These are phyloP conservation scores for Dactylella cylindrospora DNA, from an alignment of 2,329 filamentous ascomycete genomes.

Conservation along the genomic window DNA sequence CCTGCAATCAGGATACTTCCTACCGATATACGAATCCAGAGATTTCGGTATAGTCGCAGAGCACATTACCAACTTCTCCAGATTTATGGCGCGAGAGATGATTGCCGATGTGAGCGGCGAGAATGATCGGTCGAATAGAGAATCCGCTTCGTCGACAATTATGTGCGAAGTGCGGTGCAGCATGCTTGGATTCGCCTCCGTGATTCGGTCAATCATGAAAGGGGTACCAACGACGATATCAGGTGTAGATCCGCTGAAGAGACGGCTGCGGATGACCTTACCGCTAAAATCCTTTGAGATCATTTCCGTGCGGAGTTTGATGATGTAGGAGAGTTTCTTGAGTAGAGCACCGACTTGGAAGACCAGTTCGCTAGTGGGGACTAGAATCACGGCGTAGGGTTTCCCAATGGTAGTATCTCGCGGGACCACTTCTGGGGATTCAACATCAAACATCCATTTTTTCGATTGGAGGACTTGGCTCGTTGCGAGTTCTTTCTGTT, in stretches of 20 bases:
- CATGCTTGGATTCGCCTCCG: slow-evolving; percentile 84
- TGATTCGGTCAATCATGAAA: slow-evolving; percentile 83
- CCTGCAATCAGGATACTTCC: slow-evolving; percentile 76
- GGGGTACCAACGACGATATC: slow-evolving; percentile 61
- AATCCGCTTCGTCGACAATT: slow-evolving; percentile 93
- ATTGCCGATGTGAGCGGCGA: slow-evolving; percentile 77
- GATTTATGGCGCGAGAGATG: slow-evolving; percentile 74
- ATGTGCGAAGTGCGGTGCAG: slow-evolving; percentile 88
- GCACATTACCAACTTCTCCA: slow-evolving; percentile 86
- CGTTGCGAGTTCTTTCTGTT: slow-evolving; percentile 56
- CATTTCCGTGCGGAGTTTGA: slow-evolving; percentile 82
- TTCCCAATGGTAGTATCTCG: slow-evolving; percentile 73
- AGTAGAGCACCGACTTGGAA: slow-evolving; percentile 78
- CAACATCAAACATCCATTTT: slow-evolving; percentile 43
- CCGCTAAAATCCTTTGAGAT: slow-evolving; percentile 76
- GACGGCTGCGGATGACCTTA: slow-evolving; percentile 76
- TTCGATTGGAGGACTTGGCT: slow-evolving; percentile 50
- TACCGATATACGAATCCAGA: slow-evolving; percentile 79
- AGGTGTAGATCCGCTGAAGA: slow-evolving; percentile 69
- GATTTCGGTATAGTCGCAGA: slow-evolving; percentile 92
- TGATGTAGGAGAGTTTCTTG: slow-evolving; percentile 77
- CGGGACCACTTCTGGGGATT: slow-evolving; percentile 65
- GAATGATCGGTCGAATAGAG: slow-evolving; percentile 90
- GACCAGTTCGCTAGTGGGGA: slow-evolving; percentile 90
- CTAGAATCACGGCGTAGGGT: slow-evolving; percentile 79